Evolutionary conservation across 306 rosid genomes (phyloP), one percentile per base, ranked within the genome.

Genomic region (Fragaria iinumae): DNA sequence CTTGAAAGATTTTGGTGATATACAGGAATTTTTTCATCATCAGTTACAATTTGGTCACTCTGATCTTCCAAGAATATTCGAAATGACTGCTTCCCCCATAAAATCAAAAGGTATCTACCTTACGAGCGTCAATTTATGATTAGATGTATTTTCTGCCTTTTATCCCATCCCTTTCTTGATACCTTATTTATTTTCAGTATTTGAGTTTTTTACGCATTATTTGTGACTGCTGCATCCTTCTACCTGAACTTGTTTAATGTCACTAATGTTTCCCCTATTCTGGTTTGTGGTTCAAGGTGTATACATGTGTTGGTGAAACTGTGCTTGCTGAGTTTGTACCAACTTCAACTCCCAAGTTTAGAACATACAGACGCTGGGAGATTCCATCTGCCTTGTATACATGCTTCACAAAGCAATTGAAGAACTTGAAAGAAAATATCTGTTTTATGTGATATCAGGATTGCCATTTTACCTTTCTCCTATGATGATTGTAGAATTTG

Each of bases 81-180:
- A 97, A 79, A 94, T 94, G 98, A 90, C 96, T 73, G 97, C 96
- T 65, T 88, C 98, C 66, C 98, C 92, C 36, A 84, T 94, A 53
- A 94, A 94, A 78, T 82, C 96, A 4, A 94, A 94, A 83, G 97
- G 98, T 94, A 77, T 6, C 17, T 72, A 59, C 20, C 69, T 74
- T 47, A 12, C 53, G 8, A 62, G 62, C 43, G 50, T 8, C 43
- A 39, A 18, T 34, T 16, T 18, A 34, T 47, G 20, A 53, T 38
- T 6, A 4, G 14, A 32, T 71, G 44, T 62, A 27, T 25, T 45
- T 71, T 39, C 43, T 39, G 0, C 9, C 43, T 39, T 39, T 39
- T 39, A 39, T 39, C 43, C 43, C 43, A 39, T 39, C 43, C 43
- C 43, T 39, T 39, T 39, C 8, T 6, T 39, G 43, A 6, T 39